phyloP scores from a whole-genome alignment of 2,329 filamentous ascomycete species.

The Cladophialophora immunda region DNA sequence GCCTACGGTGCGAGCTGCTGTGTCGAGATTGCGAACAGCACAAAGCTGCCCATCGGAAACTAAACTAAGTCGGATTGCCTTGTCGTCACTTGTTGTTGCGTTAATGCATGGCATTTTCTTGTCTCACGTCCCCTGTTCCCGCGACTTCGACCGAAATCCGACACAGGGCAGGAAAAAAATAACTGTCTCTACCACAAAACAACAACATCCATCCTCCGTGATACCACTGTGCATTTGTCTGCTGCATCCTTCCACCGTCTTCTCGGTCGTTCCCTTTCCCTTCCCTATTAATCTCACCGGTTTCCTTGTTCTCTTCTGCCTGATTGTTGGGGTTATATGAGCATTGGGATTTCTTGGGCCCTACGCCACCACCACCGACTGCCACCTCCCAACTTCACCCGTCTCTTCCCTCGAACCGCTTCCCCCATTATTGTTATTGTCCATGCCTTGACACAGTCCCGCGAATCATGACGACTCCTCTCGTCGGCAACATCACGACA shows the following conservation, averaged over 20 bases:
- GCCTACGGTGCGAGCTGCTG: background rate
- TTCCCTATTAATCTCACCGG: background rate
- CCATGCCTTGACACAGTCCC: conserved; percentile 6
- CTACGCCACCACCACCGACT: background rate
- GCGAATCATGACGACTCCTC: conserved; percentile 24
- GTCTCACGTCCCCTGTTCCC: background rate
- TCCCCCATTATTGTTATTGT: background rate
- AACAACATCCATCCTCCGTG: background rate
- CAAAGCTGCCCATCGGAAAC: conserved; percentile 1
- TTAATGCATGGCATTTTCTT: background rate
- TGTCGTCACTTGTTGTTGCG: background rate
- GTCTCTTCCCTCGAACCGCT: background rate
- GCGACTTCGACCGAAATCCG: conserved; percentile 1
- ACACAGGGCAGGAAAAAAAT: background rate
- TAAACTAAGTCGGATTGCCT: background rate
- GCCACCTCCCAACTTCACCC: background rate
- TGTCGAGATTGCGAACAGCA: background rate
- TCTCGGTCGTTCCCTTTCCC: background rate
- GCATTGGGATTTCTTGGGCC: background rate
- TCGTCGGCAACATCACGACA: conserved; percentile 30
- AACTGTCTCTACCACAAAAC: background rate
- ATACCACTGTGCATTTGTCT: background rate
- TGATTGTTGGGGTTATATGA: background rate
- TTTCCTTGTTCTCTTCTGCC: background rate
- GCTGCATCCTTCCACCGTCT: background rate